Evolutionary conservation across 179 eudicot genomes (phyloP).

Genomic region (Pouteria campechiana): DNA sequence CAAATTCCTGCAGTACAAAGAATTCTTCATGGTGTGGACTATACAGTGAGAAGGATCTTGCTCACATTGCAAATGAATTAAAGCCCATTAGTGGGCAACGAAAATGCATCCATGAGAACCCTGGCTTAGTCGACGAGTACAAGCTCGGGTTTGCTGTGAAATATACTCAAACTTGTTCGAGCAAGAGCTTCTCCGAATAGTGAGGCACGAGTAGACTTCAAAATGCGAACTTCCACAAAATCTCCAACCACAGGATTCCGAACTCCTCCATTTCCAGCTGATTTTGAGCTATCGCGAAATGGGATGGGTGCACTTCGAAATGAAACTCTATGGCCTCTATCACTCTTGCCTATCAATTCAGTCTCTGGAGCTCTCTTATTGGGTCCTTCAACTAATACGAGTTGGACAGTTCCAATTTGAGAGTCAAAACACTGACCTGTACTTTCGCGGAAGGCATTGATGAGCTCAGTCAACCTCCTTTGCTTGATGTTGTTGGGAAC

Average conservation of each 20-base stretch:
- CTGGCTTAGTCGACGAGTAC: no score
- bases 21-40: no score
- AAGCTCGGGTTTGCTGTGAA: no score
- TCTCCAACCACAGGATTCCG: conserved; percentile 70
- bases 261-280: conserved; percentile 19
- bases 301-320: conserved; percentile 47
- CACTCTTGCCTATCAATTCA: conserved; percentile 88
- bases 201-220: conserved; percentile 71
- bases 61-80: no score
- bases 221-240: conserved; percentile 65
- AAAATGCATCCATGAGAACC: no score
- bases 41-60: no score
- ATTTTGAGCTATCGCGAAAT: conserved; percentile 19
- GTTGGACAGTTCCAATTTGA: conserved; percentile 71
- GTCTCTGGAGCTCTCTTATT: conserved; percentile 89
- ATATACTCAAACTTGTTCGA: conserved; percentile 71
- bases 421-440: conserved; percentile 83
- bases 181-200: conserved; percentile 79
- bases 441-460: conserved; percentile 74
- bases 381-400: conserved; percentile 94
- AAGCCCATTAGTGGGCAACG: no score
- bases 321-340: conserved; percentile 77
- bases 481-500: conserved; percentile 79
- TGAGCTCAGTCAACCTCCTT: conserved; percentile 82
- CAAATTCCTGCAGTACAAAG: no score